Evolutionary conservation across 345 rosid species (phyloP).

Genomic region (Excoecaria cochinchinensis): DNA sequence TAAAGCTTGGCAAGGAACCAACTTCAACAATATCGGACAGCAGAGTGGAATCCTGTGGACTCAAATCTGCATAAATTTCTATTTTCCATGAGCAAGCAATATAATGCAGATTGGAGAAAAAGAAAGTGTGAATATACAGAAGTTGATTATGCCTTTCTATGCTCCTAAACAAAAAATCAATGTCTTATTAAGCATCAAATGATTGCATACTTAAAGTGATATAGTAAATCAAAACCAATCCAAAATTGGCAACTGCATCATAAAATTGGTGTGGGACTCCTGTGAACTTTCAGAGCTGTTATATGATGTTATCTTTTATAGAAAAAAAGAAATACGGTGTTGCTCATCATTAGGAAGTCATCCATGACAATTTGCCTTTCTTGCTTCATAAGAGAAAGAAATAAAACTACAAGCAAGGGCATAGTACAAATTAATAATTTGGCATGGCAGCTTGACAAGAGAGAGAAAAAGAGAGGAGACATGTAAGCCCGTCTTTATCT

Average conservation of each 20-base stretch:
- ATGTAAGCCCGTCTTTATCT: not conserved
- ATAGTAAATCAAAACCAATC: not conserved
- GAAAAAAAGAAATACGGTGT: not conserved
- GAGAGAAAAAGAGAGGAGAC: not conserved
- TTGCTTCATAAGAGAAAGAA: not conserved
- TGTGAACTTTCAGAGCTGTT: not conserved
- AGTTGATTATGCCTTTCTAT: not conserved
- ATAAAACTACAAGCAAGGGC: not conserved
- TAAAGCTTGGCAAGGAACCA: slow-evolving; percentile 62
- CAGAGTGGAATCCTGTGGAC: slow-evolving; percentile 90
- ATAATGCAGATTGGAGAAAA: not conserved
- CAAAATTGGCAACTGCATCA: not conserved
- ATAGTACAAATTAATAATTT: not conserved
- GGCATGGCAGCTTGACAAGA: not conserved
- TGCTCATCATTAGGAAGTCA: not conserved
- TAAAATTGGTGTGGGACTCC: not conserved
- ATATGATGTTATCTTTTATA: not conserved
- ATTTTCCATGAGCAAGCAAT: slow-evolving; percentile 11
- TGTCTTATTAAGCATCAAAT: not conserved
- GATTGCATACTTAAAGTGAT: not conserved
- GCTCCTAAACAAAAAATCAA: not conserved
- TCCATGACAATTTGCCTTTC: not conserved
- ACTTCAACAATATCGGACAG: slow-evolving; percentile 80
- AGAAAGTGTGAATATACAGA: not conserved
- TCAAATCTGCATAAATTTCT: slow-evolving; percentile 62